Evolutionary conservation across 2,329 filamentous ascomycete species (phyloP), one percentile per base, ranked within the genome.

Genomic region (Coniochaeta sp.): DNA sequence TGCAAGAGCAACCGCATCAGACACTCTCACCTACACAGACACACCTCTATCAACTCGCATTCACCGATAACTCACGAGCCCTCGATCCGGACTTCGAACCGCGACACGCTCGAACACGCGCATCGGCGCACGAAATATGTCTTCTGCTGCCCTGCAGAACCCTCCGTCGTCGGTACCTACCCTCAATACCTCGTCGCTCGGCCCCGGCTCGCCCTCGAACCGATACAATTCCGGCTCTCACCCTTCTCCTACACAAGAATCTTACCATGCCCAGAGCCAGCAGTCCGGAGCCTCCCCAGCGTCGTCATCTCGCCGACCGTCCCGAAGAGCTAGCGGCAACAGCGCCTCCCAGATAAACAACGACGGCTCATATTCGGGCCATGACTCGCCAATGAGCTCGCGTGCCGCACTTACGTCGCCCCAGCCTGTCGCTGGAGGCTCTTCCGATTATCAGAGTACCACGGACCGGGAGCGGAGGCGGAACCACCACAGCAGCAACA

Each of bases 121-220:
- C 49, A 32, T 58, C 48, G 55, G 56, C 56, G 58, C 55, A 42
- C 56, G 55, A 64, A 71, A 77, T 73, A 68, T 81, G 81, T 81
- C 78, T 70, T 82, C 79, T 67, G 79, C 82, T 73, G 78, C 78
- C 61, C 71, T 86, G 65, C 83, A 86, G 68, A 71, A 80, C 66
- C 77, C 79, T 64, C 69, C 72, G 58, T 69, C 72, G 56, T 70
- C 72, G 56, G 65, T 77, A 59, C 68, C 73, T 51, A 71, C 65
- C 42, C 65, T 73, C 50, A 70, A 66, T 58, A 63, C 74, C 54
- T 73, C 76, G 58, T 73, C 78, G 57, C 69, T 79, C 56, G 61
- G 68, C 28, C 57, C 71, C 27, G 66, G 73, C 42, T 70, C 78
- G 57, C 65, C 76, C 30, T 69, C 74, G 49, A 73, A 67, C 61